Evolutionary conservation across 1,284 basidiomycete genomes (phyloP).

Genomic region (Agroathelia rolfsii): DNA sequence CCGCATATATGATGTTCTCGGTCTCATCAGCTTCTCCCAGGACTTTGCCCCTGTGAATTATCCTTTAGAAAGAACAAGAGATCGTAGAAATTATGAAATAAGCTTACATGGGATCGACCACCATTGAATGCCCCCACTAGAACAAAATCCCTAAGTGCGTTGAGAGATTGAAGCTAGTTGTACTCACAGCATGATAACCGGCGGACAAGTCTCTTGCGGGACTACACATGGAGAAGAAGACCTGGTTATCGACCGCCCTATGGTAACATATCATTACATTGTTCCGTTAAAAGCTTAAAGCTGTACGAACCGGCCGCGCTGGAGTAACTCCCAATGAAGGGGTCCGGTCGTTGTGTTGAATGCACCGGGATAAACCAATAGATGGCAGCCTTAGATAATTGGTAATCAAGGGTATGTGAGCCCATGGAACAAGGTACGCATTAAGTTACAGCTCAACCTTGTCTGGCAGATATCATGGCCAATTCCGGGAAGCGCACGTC

Average conservation of each 20-base stretch:
- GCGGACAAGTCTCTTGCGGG: conserved; percentile 81
- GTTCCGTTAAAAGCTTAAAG: too few species aligned
- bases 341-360: conserved; percentile 93
- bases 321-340: conserved; percentile 92
- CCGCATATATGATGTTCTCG: conserved; percentile 73
- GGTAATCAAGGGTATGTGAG: too few species aligned
- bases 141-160: conserved; percentile 3
- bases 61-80: conserved; percentile 4
- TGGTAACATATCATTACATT: not conserved
- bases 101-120: conserved; percentile 81
- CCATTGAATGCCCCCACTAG: conserved; percentile 85
- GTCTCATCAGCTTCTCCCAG: conserved; percentile 71
- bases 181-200: conserved; percentile 76
- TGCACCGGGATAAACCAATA: conserved; percentile 85
- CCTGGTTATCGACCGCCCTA: conserved; percentile 93
- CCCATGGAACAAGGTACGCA: too few species aligned
- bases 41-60: conserved; percentile 70
- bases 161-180: conserved; percentile 4
- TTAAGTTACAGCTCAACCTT: conserved; percentile 40
- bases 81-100: not conserved
- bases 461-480: conserved; percentile 83
- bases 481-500: conserved; percentile 94
- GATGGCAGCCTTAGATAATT: conserved; percentile 80
- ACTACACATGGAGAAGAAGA: conserved; percentile 93
- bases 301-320: conserved; percentile 80